Base-by-base conservation (phyloP, 2,329 filamentous ascomycete genomes). In the Beauveria australis region DNA sequence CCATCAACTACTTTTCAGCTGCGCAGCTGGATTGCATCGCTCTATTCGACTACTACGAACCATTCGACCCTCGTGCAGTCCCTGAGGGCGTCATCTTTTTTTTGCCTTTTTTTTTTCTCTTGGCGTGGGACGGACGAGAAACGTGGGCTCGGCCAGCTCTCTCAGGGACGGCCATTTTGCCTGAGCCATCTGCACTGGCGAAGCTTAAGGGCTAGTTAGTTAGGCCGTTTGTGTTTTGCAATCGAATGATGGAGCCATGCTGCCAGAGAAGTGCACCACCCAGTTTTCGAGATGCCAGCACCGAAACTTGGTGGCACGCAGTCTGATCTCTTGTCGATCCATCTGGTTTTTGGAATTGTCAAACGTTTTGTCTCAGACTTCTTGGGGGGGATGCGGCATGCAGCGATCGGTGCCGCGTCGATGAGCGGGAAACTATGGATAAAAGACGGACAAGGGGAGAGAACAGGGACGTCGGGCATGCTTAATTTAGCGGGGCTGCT, bases 71-170 rank as follows among this genome's bases (percentile, higher is more conserved):
- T 48, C 30, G 30, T 26, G 46, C 24, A 44, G 30, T 33, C 18
- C 9, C 22, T 33, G 33, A 30, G 44, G 55, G 55, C 33, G 47
- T 58, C 44, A 5, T 12, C 9, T 10, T 33, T 33, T 33, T 14
- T 33, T 5, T 52, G 2, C 5, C 2, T 10, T 33, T 33, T 33
- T 14, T 33, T 33, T 12, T 4, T 14, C 12, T 33, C 41, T 58
- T 58, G 33, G 55, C 18, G 55, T 26, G 33, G 33, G 46, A 58
- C 30, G 55, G 54, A 48, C 4, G 16, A 48, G 33, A 49, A 59
- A 59, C 55, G 55, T 59, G 55, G 55, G 55, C 55, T 59, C 51
- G 55, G 55, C 47, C 18, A 47, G 46, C 54, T 26, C n/a, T 43
- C n/a, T 41, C 55, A 33, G 6, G 18, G 24, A 41, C 19, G 43